phyloP scores from a whole-genome alignment of 176 grass and related monocot species.

The Microstegium vimineum region DNA sequence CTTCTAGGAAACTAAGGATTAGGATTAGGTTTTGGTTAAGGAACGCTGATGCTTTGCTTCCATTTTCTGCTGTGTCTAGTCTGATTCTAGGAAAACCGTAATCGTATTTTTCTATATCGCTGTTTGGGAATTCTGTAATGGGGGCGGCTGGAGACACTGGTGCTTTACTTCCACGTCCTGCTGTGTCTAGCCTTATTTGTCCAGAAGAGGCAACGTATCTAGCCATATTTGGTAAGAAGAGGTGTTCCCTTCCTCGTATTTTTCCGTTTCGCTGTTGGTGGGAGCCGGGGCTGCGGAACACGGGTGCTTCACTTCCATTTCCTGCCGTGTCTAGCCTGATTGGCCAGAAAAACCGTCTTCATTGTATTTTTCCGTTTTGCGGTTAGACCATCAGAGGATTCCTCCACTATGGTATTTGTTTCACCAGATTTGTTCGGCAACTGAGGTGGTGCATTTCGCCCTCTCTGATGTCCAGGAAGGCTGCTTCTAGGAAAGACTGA shows the following conservation, averaged over 20 bases:
- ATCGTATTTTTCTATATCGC: background rate
- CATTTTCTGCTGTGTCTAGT: background rate
- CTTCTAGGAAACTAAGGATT: background rate
- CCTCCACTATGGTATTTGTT: background rate
- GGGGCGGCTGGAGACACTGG: background rate
- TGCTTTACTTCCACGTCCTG: background rate
- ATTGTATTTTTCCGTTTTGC: background rate
- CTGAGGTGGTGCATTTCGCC: background rate
- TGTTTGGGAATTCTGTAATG: background rate
- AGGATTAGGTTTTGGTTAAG: background rate
- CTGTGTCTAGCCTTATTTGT: conserved; percentile 4
- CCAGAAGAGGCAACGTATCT: background rate
- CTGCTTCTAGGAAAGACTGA: background rate
- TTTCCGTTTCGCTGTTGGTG: background rate
- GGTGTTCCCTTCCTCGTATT: background rate
- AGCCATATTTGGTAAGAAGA: background rate
- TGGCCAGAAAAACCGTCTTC: background rate
- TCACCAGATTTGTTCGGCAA: background rate
- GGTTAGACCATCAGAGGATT: background rate
- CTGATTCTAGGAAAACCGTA: background rate
- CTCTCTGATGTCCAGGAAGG: background rate
- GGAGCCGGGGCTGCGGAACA: background rate
- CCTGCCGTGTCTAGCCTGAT: background rate
- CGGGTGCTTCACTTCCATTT: background rate
- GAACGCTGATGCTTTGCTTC: background rate